Evolutionary conservation across 257 asterid species (phyloP).

Genomic region (Fraxinus excelsior): DNA sequence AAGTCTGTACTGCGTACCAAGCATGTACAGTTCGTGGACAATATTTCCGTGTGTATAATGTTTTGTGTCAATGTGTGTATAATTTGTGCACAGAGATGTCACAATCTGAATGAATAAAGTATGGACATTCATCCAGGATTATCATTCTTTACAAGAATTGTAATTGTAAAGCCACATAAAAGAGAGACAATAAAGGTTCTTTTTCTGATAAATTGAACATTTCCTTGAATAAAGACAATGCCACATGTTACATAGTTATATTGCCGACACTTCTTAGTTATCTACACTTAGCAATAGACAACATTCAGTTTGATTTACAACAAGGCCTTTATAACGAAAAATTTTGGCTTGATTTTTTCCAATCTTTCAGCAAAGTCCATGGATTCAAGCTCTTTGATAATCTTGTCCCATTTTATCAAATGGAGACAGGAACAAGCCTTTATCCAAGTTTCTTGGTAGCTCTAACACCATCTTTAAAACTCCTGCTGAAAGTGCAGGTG

Average conservation of each 20-base stretch:
- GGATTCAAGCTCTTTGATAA: neutral
- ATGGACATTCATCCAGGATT: neutral
- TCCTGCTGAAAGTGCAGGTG: neutral
- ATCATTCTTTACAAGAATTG: neutral
- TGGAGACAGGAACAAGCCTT: neutral
- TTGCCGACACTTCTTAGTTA: neutral
- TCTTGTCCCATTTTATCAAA: neutral
- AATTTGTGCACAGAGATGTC: neutral
- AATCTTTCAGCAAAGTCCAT: neutral
- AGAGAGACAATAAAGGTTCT: neutral
- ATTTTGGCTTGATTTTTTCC: neutral
- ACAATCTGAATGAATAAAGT: neutral
- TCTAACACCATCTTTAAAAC: neutral
- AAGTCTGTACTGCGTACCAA: neutral
- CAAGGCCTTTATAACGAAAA: neutral
- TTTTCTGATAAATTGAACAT: neutral
- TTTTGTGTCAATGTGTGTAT: neutral
- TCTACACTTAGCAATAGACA: neutral
- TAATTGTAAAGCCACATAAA: neutral
- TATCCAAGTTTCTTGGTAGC: neutral
- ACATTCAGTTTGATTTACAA: neutral
- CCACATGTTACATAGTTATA: neutral
- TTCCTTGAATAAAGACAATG: neutral
- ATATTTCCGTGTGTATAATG: neutral
- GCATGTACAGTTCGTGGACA: neutral